Conservation (phyloP, 345 rosid genomes). For the Rubroshorea leprosula region DNA sequence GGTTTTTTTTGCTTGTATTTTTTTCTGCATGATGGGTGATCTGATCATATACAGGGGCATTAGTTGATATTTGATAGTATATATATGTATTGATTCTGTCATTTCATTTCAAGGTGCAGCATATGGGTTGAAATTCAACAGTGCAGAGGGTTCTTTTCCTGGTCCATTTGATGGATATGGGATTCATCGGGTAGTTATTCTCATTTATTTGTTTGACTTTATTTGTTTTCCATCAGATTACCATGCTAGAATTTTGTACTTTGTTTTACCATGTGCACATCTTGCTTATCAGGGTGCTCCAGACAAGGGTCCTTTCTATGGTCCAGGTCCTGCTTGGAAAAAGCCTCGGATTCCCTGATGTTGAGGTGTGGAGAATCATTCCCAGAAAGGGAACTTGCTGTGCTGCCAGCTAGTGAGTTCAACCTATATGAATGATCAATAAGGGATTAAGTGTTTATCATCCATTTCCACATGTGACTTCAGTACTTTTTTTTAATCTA, state of each 20-base stretch:
- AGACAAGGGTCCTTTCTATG: slow-evolving; percentile 58
- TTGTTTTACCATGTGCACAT: slow-evolving; percentile 10
- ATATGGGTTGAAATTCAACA: slow-evolving; percentile 58
- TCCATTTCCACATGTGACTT: slow-evolving; percentile 27
- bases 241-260: neutral
- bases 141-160: slow-evolving; percentile 45
- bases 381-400: slow-evolving; percentile 19
- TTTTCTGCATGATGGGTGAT: neutral
- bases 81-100: too few relatives aligned
- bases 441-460: slow-evolving; percentile 26
- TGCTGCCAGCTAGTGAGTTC: slow-evolving; percentile 14
- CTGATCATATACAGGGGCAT: neutral
- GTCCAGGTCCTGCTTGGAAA: slow-evolving; percentile 70
- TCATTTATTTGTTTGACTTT: slow-evolving; percentile 15
- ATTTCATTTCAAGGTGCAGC: slow-evolving; percentile 41
- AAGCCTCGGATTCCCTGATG: slow-evolving; percentile 59
- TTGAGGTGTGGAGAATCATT: slow-evolving; percentile 31
- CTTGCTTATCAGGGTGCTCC: slow-evolving; percentile 52
- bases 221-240: slow-evolving; percentile 9
- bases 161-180: slow-evolving; percentile 63
- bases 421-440: slow-evolving; percentile 14
- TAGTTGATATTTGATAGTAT: neutral
- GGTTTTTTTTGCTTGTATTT: neutral
- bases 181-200: slow-evolving; percentile 47
- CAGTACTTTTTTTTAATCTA: slow-evolving; percentile 31